A percentile compares a stretch with the other conserved stretches of the same genome.
Conservation (phyloP, 202 grass and related monocot genomes). For the Tripidium arundinaceum region DNA sequence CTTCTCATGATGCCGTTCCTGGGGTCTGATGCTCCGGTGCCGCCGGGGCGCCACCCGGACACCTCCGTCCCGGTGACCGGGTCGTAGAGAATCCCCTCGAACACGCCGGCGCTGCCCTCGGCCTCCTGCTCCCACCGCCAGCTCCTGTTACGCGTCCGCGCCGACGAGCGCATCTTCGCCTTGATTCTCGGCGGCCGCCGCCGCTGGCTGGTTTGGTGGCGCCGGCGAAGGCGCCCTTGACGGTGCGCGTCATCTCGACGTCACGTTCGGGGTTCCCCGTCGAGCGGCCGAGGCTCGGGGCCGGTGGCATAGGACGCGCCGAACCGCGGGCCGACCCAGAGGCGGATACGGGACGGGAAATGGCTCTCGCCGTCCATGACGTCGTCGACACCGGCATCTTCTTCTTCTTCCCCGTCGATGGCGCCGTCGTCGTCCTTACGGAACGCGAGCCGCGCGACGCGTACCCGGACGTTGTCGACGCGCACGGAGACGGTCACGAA, state of each 20-base stretch:
- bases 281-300: slow-evolving; percentile 83
- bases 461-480: slow-evolving; percentile 71
- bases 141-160: slow-evolving; percentile 41
- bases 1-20: slow-evolving; percentile 56
- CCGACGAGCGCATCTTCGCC: slow-evolving; percentile 45
- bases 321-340: slow-evolving; percentile 68
- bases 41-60: slow-evolving; percentile 44
- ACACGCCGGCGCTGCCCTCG: slow-evolving; percentile 62
- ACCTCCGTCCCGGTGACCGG: slow-evolving; percentile 56
- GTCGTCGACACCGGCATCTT: not conserved
- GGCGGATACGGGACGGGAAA: slow-evolving; percentile 70
- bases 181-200: slow-evolving; percentile 8
- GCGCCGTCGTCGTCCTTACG: slow-evolving; percentile 24
- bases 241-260: slow-evolving; percentile 56
- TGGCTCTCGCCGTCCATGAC: slow-evolving; percentile 52
- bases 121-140: slow-evolving; percentile 95
- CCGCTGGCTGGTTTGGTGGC: slow-evolving; percentile 5
- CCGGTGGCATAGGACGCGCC: slow-evolving; percentile 69
- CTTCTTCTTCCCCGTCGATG: not conserved
- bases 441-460: slow-evolving; percentile 64
- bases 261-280: slow-evolving; percentile 72
- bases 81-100: slow-evolving; percentile 77
- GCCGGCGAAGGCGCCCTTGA: slow-evolving; percentile 54
- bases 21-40: slow-evolving; percentile 32
- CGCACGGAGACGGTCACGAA: slow-evolving; percentile 53